Percentiles rank a stretch among this genome's conserved stretches.
Conservation (phyloP, 2,329 filamentous ascomycete genomes). For the Clarireedia sp. region DNA sequence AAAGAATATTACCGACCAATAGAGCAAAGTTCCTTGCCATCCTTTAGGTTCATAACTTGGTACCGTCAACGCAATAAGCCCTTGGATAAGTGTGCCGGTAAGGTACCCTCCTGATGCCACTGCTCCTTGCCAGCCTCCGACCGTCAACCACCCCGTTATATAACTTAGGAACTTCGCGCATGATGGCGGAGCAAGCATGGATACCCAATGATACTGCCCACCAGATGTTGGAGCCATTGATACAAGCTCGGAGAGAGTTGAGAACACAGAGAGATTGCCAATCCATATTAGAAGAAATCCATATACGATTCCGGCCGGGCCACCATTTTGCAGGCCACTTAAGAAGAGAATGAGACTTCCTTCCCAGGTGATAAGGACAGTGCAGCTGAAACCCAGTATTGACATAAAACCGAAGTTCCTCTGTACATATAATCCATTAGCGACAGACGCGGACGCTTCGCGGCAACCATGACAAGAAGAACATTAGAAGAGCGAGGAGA, state of each 20-base stretch:
- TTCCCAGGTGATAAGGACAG: conserved; percentile 37
- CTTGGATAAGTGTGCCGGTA: not conserved
- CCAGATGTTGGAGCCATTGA: conserved; percentile 43
- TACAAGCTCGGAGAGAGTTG: not conserved
- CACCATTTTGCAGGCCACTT: conserved; percentile 3
- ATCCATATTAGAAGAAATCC: conserved; percentile 29
- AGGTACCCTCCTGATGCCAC: conserved; percentile 1
- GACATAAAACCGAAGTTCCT: conserved; percentile 34
- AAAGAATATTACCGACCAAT: conserved; percentile 3
- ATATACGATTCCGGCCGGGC: conserved; percentile 32
- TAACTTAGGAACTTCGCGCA: conserved; percentile 47
- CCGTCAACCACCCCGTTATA: conserved; percentile 23
- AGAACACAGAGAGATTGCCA: conserved; percentile 19
- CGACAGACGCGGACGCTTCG: not conserved
- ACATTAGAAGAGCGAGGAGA: not conserved
- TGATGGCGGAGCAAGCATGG: conserved; percentile 39
- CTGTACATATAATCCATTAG: conserved; percentile 10
- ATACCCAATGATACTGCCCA: conserved; percentile 44
- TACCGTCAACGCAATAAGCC: not conserved
- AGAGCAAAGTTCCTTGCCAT: conserved; percentile 1
- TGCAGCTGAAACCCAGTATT: conserved; percentile 35
- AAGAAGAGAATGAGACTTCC: not conserved
- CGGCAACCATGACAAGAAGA: not conserved
- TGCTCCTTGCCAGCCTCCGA: not conserved
- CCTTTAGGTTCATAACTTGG: not conserved